phyloP scores from a whole-genome alignment of 140 eudicot genomes.

The Stevia rebaudiana region DNA sequence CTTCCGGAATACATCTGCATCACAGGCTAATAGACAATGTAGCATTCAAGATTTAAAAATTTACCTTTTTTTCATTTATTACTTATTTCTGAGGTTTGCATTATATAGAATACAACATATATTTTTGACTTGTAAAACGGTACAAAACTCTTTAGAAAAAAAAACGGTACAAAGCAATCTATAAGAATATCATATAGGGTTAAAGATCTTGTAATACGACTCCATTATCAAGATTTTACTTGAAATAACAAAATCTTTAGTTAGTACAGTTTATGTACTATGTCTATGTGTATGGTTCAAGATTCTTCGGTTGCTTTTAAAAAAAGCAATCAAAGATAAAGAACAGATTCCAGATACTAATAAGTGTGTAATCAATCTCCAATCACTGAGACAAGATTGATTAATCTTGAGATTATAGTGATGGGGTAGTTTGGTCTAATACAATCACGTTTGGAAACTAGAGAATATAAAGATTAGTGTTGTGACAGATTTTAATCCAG shows the following conservation, averaged over 20 bases:
- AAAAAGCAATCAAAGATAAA: not conserved
- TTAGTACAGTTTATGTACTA: conserved; percentile 26
- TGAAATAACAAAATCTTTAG: conserved; percentile 3
- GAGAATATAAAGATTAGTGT: conserved; percentile 6
- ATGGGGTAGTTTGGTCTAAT: conserved; percentile 10
- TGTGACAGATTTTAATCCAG: conserved; percentile 19
- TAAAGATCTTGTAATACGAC: conserved; percentile 14
- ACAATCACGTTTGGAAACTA: not conserved
- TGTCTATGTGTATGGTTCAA: conserved; percentile 10
- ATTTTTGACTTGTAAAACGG: too few species aligned
- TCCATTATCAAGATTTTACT: conserved; percentile 16
- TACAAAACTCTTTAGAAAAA: too few species aligned
- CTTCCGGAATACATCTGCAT: conserved; percentile 4
- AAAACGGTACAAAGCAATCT: too few species aligned
- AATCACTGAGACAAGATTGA: not conserved
- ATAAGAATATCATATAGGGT: not conserved
- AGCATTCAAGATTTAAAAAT: conserved; percentile 10
- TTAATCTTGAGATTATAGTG: not conserved
- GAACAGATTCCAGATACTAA: conserved; percentile 15
- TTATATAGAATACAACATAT: too few species aligned
- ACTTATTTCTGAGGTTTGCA: too few species aligned
- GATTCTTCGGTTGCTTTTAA: conserved; percentile 27
- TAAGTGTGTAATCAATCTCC: conserved; percentile 17
- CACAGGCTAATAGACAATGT: conserved; percentile 26
- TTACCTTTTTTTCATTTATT: not conserved